Conservation (phyloP, 1,284 basidiomycete species). For the Ustilago cynodontis region DNA sequence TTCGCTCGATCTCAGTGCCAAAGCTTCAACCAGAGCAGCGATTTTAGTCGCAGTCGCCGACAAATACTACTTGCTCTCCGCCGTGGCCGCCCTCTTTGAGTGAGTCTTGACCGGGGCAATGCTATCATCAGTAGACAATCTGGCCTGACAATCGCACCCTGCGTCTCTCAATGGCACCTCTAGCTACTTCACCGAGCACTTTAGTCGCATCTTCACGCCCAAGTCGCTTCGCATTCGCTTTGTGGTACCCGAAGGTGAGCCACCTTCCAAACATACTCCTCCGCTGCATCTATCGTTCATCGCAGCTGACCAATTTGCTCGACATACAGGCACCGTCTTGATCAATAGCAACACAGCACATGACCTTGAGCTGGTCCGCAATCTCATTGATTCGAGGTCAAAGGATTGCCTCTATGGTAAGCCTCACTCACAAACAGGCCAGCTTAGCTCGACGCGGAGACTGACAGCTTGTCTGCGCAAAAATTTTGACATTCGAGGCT, state of each 20-base stretch:
- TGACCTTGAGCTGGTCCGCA: constrained; percentile 83
- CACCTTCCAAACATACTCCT: neutral
- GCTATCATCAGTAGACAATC: neutral
- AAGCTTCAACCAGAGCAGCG: constrained; percentile 41
- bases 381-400: constrained; percentile 39
- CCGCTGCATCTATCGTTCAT: neutral
- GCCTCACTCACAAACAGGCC: neutral
- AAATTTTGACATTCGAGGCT: constrained; percentile 50
- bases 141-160: neutral
- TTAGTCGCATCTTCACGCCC: constrained; percentile 76
- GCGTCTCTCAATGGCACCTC: constrained; percentile 69
- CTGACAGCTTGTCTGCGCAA: neutral
- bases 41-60: constrained; percentile 40
- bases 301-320: neutral
- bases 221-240: constrained; percentile 84
- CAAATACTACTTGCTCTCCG: constrained; percentile 88
- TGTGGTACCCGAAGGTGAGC: constrained; percentile 75
- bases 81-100: constrained; percentile 85
- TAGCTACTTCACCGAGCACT: constrained; percentile 80
- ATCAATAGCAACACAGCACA: constrained; percentile 87
- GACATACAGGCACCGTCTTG: constrained; percentile 81
- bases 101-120: constrained; percentile 55
- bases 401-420: constrained; percentile 48
- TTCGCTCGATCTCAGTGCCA: constrained; percentile 32
- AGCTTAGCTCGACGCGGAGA: neutral